phyloP scores from a whole-genome alignment of 179 eudicot species.

The Silene vulgaris region DNA sequence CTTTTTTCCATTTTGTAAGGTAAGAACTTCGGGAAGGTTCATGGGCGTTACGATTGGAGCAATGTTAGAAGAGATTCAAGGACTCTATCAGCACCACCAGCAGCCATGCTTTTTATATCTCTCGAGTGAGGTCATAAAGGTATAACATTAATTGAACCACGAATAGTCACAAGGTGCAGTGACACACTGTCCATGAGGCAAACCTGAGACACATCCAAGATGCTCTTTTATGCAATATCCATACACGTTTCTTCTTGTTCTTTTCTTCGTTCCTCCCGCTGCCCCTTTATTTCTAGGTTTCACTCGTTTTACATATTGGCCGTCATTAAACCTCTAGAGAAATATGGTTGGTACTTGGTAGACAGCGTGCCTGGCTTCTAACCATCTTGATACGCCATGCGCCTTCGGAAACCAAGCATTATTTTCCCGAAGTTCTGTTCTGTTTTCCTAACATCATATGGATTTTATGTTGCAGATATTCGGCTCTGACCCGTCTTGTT shows the following conservation, averaged over 20 bases:
- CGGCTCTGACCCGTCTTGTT: slow-evolving; percentile 90
- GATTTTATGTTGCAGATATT: slow-evolving; percentile 62
- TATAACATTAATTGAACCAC: slow-evolving; percentile 16
- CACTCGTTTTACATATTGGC: not conserved
- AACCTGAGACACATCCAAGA: not conserved
- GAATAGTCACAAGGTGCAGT: not conserved
- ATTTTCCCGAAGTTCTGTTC: slow-evolving; percentile 13
- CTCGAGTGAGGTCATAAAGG: slow-evolving; percentile 99
- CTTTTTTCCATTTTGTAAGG: slow-evolving; percentile 39
- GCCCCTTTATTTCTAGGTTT: not conserved
- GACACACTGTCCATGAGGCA: slow-evolving; percentile 3
- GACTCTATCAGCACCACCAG: slow-evolving; percentile 75
- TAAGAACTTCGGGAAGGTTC: slow-evolving; percentile 82
- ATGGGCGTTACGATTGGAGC: slow-evolving; percentile 97
- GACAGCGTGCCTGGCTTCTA: not conserved
- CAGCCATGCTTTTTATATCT: slow-evolving; percentile 96
- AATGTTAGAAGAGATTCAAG: slow-evolving; percentile 92
- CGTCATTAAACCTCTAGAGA: not conserved
- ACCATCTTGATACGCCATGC: not conserved
- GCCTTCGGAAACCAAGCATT: not conserved
- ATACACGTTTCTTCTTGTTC: not conserved
- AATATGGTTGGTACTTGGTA: not conserved
- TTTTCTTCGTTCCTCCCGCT: not conserved
- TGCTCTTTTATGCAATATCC: not conserved
- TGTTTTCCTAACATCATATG: slow-evolving; percentile 8